Evolutionary conservation across 331 rosid genomes (phyloP).

Genomic region (Quercus phellos): DNA sequence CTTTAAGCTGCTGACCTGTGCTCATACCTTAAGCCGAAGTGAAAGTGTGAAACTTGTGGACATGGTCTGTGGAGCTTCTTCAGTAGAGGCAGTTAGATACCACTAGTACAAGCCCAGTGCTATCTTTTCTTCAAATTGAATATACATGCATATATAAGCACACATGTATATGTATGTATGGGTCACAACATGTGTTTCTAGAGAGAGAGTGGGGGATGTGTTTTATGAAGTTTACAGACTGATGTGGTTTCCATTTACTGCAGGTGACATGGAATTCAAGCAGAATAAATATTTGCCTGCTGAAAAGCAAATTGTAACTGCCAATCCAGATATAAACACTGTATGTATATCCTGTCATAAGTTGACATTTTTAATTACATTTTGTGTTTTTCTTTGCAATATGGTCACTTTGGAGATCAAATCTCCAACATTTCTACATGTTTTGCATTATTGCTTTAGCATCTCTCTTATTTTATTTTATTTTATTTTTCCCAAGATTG

Average conservation of each 20-base stretch:
- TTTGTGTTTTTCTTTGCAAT: conserved; percentile 7
- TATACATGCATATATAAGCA: background rate
- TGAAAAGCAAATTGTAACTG: conserved; percentile 82
- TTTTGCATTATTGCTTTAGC: background rate
- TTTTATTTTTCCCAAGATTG: background rate
- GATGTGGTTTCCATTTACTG: conserved; percentile 27
- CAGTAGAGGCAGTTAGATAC: background rate
- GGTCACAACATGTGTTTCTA: background rate
- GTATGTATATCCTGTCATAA: conserved; percentile 42
- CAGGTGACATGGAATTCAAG: conserved; percentile 98
- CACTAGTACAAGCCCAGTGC: background rate
- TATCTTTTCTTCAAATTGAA: background rate
- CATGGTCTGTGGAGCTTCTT: conserved; percentile 9
- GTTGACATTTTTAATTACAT: conserved; percentile 6
- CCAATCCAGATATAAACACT: conserved; percentile 82
- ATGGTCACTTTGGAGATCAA: background rate
- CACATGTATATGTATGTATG: background rate
- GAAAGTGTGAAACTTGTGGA: conserved; percentile 1
- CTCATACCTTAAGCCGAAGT: conserved; percentile 2
- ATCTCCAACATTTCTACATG: no score
- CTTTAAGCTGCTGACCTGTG: background rate
- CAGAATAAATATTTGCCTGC: conserved; percentile 77
- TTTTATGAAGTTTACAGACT: conserved; percentile 17
- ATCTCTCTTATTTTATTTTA: background rate
- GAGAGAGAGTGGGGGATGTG: background rate